Base-by-base conservation (phyloP, 805 yeast genomes). In the Wickerhamomyces subpelliculosus region DNA sequence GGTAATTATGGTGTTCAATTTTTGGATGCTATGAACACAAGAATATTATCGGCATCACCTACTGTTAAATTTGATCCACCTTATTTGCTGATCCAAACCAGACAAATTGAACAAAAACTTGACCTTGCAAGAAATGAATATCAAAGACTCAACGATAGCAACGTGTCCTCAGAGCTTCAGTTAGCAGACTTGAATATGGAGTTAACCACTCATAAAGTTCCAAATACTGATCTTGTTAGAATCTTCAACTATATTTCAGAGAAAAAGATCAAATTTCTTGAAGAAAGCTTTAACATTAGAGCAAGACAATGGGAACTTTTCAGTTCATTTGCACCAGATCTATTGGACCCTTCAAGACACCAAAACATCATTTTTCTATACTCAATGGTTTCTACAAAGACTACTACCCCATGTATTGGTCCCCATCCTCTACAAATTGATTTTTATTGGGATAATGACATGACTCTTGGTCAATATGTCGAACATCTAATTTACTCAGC, bases 391-490 rank as follows among this genome's bases (percentile, higher is more conserved):
- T 84, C 90, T 4, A 75, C 80, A 8, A 82, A 80, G 49, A 83
- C 86, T 29, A 84, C 94, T 0, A 87, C 95, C 0, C 97, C 97
- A 0, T 93, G 98, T 52, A 67, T 79, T 29, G 97, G 97, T 0
- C 98, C 99, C 0, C 86, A 78, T 39, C 67, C 78, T n/a, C 78
- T 85, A 25, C 76, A 80, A 2, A 80, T 89, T 35, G 96, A 89
- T 44, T 94, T 72, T 53, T 93, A 90, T 55, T 78, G 95, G 66
- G 96, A 87, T 35, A 84, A 81, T 41, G 98, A 94, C 57, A 81
- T 84, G 54, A 80, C 95, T 9, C 61, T 94, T 31, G 98, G 98
- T 1, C 85, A 84, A 50, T 87, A 80, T 48, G 76, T 93, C 31
- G 97, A 94, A 52, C 84, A 81, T 38, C 68, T 80, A 27, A 80